phyloP scores from a whole-genome alignment of 495 filamentous ascomycete genomes.

The Amorphotheca resinae region DNA sequence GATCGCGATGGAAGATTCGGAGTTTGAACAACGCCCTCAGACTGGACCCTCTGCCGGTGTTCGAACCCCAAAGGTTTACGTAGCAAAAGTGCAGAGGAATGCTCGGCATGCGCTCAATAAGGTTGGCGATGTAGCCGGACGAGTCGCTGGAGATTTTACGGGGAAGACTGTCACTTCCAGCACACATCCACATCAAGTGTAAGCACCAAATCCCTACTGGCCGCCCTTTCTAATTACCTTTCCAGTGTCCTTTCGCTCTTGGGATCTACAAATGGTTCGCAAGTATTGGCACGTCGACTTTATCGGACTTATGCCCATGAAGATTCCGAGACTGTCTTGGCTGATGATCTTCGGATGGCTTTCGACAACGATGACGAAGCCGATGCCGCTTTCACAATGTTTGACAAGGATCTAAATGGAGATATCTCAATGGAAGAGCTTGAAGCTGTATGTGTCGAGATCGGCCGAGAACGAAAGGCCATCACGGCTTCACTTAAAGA shows the following conservation, averaged over 20 bases:
- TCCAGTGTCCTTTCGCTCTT: constrained; percentile 55
- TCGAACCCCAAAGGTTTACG: constrained; percentile 57
- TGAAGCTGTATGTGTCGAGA: constrained; percentile 86
- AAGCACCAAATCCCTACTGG: constrained; percentile 6
- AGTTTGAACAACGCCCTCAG: constrained; percentile 45
- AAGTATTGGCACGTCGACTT: constrained; percentile 81
- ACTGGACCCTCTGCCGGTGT: constrained; percentile 35
- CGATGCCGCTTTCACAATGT: constrained; percentile 83
- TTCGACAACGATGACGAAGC: constrained; percentile 83
- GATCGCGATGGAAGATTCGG: constrained; percentile 59
- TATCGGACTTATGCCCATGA: constrained; percentile 77
- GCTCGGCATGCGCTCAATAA: constrained; percentile 63
- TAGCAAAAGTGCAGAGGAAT: constrained; percentile 52
- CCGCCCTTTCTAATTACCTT: constrained; percentile 6
- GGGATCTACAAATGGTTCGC: constrained; percentile 56
- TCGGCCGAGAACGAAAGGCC: constrained; percentile 87
- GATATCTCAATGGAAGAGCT: constrained; percentile 95
- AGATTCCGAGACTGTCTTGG: constrained; percentile 59
- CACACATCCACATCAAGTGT: constrained; percentile 73
- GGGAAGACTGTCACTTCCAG: constrained; percentile 62
- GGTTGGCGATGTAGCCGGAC: constrained; percentile 78
- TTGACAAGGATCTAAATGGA: constrained; percentile 94
- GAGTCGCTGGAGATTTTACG: constrained; percentile 91
- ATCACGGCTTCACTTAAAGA: constrained; percentile 93
- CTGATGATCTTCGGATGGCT: constrained; percentile 64